Conservation (phyloP, 176 grass and related monocot genomes). For the Chrysopogon serrulatus region DNA sequence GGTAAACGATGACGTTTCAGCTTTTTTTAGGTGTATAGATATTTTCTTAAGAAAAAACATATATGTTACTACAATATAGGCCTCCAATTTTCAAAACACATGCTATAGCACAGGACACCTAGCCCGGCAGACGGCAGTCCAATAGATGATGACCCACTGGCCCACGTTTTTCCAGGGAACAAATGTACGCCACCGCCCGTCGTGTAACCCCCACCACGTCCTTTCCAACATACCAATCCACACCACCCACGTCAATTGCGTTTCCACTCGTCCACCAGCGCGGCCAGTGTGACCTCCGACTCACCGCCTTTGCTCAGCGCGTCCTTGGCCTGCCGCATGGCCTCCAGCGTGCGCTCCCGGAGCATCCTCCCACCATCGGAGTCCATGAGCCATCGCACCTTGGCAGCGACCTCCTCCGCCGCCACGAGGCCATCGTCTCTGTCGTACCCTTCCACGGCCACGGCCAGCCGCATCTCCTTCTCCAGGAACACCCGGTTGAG, state of each 20-base stretch:
- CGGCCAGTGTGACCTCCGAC: constrained; percentile 30
- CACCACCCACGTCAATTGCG: not conserved
- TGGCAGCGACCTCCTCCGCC: constrained; percentile 27
- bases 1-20: no score
- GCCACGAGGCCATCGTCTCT: constrained; percentile 9
- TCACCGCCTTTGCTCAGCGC: constrained; percentile 44
- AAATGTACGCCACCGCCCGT: not conserved
- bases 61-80: no score
- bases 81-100: no score
- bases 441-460: constrained; percentile 41
- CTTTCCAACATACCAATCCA: not conserved
- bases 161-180: not conserved
- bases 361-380: constrained; percentile 17
- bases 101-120: no score
- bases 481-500: constrained; percentile 56
- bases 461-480: constrained; percentile 39
- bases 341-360: constrained; percentile 19
- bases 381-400: constrained; percentile 42
- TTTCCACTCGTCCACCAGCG: constrained; percentile 28
- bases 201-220: not conserved
- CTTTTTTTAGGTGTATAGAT: no score
- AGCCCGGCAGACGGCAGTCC: no score
- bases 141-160: not conserved
- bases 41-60: no score
- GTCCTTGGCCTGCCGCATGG: constrained; percentile 25